These are phyloP conservation scores for Radiomyces spectabilis DNA, from an alignment of 192 early-diverging fungal species.

Conservation along the genomic window DNA sequence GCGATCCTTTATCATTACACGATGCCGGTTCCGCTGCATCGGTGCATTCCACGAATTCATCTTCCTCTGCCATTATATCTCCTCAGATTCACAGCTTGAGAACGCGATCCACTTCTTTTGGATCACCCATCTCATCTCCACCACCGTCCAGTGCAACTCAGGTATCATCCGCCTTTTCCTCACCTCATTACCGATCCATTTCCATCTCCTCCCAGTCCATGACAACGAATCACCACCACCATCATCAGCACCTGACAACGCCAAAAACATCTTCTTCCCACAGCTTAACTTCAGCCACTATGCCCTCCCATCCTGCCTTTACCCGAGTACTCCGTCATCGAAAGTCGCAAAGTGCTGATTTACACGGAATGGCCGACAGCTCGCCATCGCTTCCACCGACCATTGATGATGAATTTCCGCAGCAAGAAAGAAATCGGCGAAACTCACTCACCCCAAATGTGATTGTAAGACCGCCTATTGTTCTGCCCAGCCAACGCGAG, in stretches of 20 bases:
- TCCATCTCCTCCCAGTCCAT: not conserved
- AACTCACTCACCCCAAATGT: slow-evolving; percentile 1
- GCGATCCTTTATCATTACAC: slow-evolving; percentile 35
- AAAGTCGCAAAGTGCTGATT: slow-evolving; percentile 23
- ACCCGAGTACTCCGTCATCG: slow-evolving; percentile 6
- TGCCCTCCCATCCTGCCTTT: not conserved
- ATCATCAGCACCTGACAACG: not conserved
- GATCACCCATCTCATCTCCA: slow-evolving; percentile 1
- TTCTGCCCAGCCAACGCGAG: not conserved
- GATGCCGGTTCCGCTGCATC: slow-evolving; percentile 12
- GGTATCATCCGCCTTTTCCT: not conserved
- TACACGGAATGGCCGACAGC: slow-evolving; percentile 1
- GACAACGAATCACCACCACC: not conserved
- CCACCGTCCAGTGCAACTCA: not conserved
- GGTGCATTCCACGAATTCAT: slow-evolving; percentile 9
- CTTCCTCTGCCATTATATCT: slow-evolving; percentile 1
- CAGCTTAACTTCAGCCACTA: not conserved
- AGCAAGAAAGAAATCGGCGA: not conserved
- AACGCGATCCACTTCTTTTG: slow-evolving; percentile 13
- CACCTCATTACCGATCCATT: not conserved
- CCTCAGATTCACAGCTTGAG: not conserved
- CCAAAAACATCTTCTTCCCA: not conserved
- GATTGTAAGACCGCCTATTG: slow-evolving; percentile 16
- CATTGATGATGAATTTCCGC: not conserved
- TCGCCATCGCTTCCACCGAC: not conserved